A percentile compares a stretch with the other conserved stretches of the same genome.
phyloP scores from a whole-genome alignment of 345 rosid species.

The Laguncularia racemosa region DNA sequence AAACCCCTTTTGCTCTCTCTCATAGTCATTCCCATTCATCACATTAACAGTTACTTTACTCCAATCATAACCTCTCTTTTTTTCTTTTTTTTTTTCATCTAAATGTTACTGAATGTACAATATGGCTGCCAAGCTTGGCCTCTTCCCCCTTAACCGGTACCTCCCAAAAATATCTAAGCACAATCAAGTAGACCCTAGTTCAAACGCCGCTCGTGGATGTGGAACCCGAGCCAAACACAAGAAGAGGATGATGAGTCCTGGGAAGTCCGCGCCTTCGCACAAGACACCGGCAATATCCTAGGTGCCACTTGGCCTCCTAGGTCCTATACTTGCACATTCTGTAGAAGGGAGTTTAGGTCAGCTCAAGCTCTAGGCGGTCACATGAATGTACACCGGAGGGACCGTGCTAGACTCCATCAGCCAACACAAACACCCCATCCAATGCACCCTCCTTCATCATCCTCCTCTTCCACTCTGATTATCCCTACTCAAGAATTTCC shows the following conservation, averaged over 20 bases:
- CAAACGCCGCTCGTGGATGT: constrained; percentile 37
- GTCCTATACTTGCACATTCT: constrained; percentile 86
- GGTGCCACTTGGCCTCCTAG: constrained; percentile 98
- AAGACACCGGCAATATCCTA: constrained; percentile 63
- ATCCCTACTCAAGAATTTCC: constrained; percentile 41
- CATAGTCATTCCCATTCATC: too few species aligned
- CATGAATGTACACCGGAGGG: constrained; percentile 98
- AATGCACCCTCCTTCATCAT: constrained; percentile 18
- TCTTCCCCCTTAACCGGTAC: constrained; percentile 23
- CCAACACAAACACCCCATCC: constrained; percentile 10
- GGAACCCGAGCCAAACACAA: constrained; percentile 53
- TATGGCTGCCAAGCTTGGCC: constrained; percentile 45
- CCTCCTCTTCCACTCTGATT: constrained; percentile 31
- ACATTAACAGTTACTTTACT: not conserved
- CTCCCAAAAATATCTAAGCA: constrained; percentile 24
- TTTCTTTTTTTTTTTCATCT: constrained; percentile 21
- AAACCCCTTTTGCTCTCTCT: too few species aligned
- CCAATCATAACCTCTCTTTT: constrained; percentile 13
- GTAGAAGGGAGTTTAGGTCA: constrained; percentile 84
- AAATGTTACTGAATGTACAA: constrained; percentile 6
- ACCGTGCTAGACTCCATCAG: constrained; percentile 70
- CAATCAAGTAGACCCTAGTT: constrained; percentile 11
- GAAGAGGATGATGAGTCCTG: constrained; percentile 74
- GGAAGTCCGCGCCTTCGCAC: constrained; percentile 88
- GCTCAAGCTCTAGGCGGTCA: constrained; percentile 99